Percentiles rank a stretch among this genome's conserved stretches.
Conservation (phyloP, 371 early-diverging fungal species). For the Mucor lusitanicus region DNA sequence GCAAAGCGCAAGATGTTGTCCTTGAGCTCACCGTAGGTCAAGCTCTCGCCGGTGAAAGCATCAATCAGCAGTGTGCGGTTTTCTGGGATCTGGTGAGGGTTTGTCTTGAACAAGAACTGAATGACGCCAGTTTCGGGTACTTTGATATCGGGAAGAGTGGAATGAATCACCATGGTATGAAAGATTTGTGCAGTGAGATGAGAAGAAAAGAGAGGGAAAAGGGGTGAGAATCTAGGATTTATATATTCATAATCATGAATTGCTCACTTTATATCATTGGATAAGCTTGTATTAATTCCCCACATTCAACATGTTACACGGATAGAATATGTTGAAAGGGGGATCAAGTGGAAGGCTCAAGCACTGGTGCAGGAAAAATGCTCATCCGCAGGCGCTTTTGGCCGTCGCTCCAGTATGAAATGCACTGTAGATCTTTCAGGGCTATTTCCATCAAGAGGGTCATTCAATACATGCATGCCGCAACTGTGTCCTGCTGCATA, state of each 20-base stretch:
- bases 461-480: no score
- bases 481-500: not conserved
- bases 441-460: no score
- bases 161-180: constrained; percentile 27
- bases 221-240: not conserved
- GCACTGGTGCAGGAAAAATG: not conserved
- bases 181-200: no score
- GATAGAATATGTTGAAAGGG: not conserved
- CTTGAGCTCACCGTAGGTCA: constrained; percentile 69
- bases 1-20: constrained; percentile 63
- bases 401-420: no score
- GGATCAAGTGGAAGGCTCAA: not conserved
- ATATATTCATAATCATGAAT: not conserved
- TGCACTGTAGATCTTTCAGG: no score
- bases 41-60: constrained; percentile 46
- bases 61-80: constrained; percentile 60
- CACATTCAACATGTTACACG: not conserved
- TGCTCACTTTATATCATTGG: not conserved
- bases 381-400: no score
- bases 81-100: constrained; percentile 29
- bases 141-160: constrained; percentile 8
- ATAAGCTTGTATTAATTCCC: not conserved
- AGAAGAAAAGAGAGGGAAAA: not conserved
- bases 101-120: constrained; percentile 16
- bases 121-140: constrained; percentile 20